Conservation (phyloP, 352 stramenopile genomes). For the Phytophthora podocarpi region DNA sequence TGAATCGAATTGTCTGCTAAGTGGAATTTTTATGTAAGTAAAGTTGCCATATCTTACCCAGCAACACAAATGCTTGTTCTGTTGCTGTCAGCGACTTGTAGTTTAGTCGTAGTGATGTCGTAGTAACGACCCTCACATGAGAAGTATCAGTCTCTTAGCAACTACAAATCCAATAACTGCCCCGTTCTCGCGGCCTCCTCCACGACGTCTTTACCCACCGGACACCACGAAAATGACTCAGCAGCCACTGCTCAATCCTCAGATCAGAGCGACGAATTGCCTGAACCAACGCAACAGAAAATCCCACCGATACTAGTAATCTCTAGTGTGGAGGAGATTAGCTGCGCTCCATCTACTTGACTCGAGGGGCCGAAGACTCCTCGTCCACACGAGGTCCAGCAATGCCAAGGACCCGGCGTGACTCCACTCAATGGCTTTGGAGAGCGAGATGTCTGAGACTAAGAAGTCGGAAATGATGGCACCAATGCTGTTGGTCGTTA, state of each 20-base stretch:
- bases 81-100: too few relatives aligned
- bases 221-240: slow-evolving; percentile 6
- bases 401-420: background rate
- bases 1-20: too few relatives aligned
- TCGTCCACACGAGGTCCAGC: slow-evolving; percentile 8
- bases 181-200: slow-evolving; percentile 9
- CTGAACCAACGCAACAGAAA: background rate
- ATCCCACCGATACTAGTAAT: background rate
- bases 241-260: slow-evolving; percentile 1
- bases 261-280: background rate
- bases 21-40: too few relatives aligned
- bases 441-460: slow-evolving; percentile 1
- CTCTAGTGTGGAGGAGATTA: slow-evolving; percentile 10
- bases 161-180: too few relatives aligned
- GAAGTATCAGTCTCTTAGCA: too few relatives aligned
- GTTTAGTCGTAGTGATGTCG: too few relatives aligned
- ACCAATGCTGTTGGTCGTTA: too few relatives aligned
- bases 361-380: background rate
- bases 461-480: too few relatives aligned
- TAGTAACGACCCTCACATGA: too few relatives aligned
- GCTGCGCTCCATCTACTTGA: background rate
- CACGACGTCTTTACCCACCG: slow-evolving; percentile 1
- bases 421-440: background rate
- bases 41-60: too few relatives aligned
- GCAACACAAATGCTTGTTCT: too few relatives aligned